phyloP scores from a whole-genome alignment of 1,284 basidiomycete genomes.

The Testicularia cyperi region DNA sequence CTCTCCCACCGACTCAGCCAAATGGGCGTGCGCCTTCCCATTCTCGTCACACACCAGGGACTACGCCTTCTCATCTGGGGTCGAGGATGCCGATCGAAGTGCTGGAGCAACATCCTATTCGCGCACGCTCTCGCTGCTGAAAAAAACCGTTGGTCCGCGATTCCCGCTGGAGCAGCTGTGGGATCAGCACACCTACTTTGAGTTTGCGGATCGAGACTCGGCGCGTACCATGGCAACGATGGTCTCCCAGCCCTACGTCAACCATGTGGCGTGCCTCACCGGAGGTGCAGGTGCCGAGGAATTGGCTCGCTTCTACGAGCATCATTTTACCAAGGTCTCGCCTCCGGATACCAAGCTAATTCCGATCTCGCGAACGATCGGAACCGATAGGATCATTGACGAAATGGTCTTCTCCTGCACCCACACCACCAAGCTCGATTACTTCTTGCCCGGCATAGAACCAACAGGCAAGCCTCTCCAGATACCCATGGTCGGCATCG shows the following conservation, averaged over 20 bases:
- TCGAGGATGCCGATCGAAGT: constrained; percentile 6
- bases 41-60: constrained; percentile 25
- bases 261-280: constrained; percentile 25
- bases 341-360: constrained; percentile 13
- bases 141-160: constrained; percentile 18
- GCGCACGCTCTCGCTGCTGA: constrained; percentile 14
- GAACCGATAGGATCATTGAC: constrained; percentile 20
- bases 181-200: constrained; percentile 31
- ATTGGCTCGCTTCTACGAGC: constrained; percentile 19
- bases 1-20: not conserved
- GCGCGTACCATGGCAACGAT: constrained; percentile 28
- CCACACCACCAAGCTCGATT: constrained; percentile 24
- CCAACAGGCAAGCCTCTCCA: constrained; percentile 15
- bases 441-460: constrained; percentile 21
- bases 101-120: constrained; percentile 21
- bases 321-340: constrained; percentile 19
- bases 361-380: constrained; percentile 14
- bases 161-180: constrained; percentile 29
- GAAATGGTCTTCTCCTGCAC: constrained; percentile 30
- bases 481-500: constrained; percentile 28
- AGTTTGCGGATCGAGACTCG: constrained; percentile 18
- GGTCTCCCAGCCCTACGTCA: constrained; percentile 25
- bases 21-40: constrained; percentile 26
- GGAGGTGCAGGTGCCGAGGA: constrained; percentile 16
- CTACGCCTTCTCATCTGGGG: constrained; percentile 5